A percentile compares a stretch with the other conserved stretches of the same genome.
Conservation (phyloP, 768 basidiomycete genomes). For the Naganishia vaughanmartiniae region DNA sequence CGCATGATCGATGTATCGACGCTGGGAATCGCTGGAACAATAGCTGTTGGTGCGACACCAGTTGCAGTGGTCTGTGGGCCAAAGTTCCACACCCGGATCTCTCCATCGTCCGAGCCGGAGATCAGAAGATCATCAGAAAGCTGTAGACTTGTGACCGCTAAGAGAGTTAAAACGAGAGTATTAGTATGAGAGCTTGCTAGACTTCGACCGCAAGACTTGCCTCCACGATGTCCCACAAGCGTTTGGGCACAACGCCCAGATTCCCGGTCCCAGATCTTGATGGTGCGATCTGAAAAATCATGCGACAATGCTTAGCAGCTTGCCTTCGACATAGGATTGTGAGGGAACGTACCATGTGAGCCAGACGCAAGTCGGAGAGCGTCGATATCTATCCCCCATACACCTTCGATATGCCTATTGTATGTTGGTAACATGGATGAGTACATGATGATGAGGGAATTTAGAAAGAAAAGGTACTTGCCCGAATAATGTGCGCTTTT, state of each 20-base stretch:
- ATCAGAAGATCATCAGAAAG: constrained; percentile 93
- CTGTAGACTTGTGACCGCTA: constrained; percentile 81
- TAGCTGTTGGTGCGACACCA: background rate
- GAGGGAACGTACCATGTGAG: constrained; percentile 69
- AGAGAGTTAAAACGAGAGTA: background rate
- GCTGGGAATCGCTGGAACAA: background rate
- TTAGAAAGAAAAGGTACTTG: constrained; percentile 12
- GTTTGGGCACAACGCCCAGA: constrained; percentile 82
- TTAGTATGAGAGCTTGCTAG: background rate
- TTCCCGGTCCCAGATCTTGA: constrained; percentile 88
- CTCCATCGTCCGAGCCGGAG: constrained; percentile 91
- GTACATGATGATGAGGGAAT: background rate
- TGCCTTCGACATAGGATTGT: constrained; percentile 17
- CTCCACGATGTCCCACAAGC: constrained; percentile 83
- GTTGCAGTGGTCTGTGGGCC: constrained; percentile 37
- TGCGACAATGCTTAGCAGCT: constrained; percentile 13
- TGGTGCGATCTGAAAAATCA: constrained; percentile 34
- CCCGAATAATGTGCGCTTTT: constrained; percentile 82
- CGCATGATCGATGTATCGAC: background rate
- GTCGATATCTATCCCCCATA: constrained; percentile 93
- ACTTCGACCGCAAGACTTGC: background rate
- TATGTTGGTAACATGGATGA: background rate
- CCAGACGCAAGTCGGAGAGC: constrained; percentile 86
- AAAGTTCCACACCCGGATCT: constrained; percentile 76
- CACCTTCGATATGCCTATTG: constrained; percentile 81